Conservation (phyloP, 768 basidiomycete species). For the Calvatia gigantea region DNA sequence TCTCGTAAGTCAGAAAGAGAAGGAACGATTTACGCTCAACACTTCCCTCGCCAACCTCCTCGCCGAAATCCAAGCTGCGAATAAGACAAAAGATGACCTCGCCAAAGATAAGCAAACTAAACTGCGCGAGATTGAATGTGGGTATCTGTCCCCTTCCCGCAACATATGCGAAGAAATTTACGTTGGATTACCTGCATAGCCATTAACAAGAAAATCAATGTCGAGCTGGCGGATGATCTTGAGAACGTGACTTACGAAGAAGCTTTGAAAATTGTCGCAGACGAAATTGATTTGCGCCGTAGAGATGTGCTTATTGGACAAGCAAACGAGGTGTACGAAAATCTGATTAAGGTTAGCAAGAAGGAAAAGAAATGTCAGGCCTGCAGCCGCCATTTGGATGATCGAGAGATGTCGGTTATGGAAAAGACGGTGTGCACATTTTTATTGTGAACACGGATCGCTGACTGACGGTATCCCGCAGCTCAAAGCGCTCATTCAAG, state of each 20-base stretch:
- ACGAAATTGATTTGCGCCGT: constrained; percentile 6
- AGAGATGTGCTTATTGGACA: background rate
- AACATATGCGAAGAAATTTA: background rate
- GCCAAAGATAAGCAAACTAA: constrained; percentile 7
- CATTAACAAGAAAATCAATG: constrained; percentile 25
- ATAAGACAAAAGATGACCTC: constrained; percentile 28
- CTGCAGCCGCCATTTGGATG: constrained; percentile 69
- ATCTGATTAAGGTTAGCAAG: constrained; percentile 54
- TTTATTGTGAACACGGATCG: background rate
- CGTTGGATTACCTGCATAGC: too few species aligned
- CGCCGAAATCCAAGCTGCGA: constrained; percentile 39
- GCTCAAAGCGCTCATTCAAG: constrained; percentile 8
- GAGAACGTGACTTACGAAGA: constrained; percentile 36
- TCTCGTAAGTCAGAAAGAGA: constrained; percentile 55
- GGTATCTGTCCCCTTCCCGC: background rate
- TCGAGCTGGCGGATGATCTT: constrained; percentile 24
- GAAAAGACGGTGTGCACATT: constrained; percentile 58
- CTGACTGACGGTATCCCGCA: background rate
- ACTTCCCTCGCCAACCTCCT: constrained; percentile 10
- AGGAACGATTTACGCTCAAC: constrained; percentile 49
- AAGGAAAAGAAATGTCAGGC: constrained; percentile 67
- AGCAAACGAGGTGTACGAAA: constrained; percentile 40
- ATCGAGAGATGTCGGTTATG: constrained; percentile 49
- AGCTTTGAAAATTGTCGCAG: constrained; percentile 43
- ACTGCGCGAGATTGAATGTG: constrained; percentile 10